Conservation (phyloP, 371 early-diverging fungal genomes). For the Capillidium rhysosporum region DNA sequence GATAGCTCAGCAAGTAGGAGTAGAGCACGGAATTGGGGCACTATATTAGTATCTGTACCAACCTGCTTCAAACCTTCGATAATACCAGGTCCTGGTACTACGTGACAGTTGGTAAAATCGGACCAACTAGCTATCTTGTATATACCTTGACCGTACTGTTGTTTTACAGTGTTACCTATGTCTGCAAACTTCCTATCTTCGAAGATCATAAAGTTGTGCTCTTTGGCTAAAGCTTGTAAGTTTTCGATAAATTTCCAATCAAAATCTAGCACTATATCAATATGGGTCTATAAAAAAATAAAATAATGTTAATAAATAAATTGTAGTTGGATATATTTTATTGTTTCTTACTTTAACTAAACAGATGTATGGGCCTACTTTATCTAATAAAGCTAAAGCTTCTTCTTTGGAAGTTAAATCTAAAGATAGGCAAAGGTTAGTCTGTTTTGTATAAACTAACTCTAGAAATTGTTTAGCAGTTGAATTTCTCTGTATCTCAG, state of each 20-base stretch:
- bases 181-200: conserved; percentile 97
- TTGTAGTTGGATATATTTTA: too few species aligned
- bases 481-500: neutral
- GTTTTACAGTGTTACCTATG: conserved; percentile 85
- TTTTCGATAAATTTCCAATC: conserved; percentile 52
- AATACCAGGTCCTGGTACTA: conserved; percentile 90
- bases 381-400: conserved; percentile 66
- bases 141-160: conserved; percentile 76
- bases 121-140: conserved; percentile 89
- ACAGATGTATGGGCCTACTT: conserved; percentile 82
- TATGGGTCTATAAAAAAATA: conserved; percentile 48
- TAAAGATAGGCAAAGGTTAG: conserved; percentile 76
- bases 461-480: conserved; percentile 33
- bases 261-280: conserved; percentile 87
- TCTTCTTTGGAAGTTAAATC: conserved; percentile 77
- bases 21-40: conserved; percentile 57
- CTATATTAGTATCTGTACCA: conserved; percentile 16
- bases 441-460: conserved; percentile 75
- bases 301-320: neutral
- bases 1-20: conserved; percentile 94
- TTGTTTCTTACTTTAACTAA: conserved; percentile 79
- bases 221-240: conserved; percentile 46
- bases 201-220: conserved; percentile 88
- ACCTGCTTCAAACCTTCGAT: conserved; percentile 73
- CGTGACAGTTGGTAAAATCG: conserved; percentile 85